phyloP scores from a whole-genome alignment of 148 eudicot genomes.

The Fagopyrum tataricum region DNA sequence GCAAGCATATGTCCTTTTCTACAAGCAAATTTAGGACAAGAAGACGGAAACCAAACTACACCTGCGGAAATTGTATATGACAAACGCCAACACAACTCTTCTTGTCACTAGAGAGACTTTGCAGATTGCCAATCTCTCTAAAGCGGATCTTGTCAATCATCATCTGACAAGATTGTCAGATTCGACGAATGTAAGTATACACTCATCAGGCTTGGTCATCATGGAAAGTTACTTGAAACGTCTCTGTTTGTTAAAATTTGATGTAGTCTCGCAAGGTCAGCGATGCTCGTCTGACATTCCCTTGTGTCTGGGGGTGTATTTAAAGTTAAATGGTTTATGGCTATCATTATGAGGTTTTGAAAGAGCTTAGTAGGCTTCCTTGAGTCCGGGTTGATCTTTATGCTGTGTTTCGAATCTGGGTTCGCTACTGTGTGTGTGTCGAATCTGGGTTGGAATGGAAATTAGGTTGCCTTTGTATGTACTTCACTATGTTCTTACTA shows the following conservation, averaged over 20 bases:
- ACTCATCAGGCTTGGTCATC: constrained; percentile 3
- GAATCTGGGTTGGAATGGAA: constrained; percentile 4
- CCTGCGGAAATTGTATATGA: constrained; percentile 3
- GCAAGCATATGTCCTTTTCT: constrained; percentile 92
- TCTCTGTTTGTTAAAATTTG: not conserved
- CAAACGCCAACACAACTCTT: not conserved
- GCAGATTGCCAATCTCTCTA: not conserved
- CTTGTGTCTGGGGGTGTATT: not conserved
- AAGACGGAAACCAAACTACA: not conserved
- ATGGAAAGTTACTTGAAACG: not conserved
- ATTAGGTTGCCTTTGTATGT: not conserved
- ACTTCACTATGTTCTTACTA: not conserved
- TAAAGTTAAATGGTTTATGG: not conserved
- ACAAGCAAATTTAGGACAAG: constrained; percentile 50
- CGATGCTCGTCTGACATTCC: not conserved
- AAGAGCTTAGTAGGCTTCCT: not conserved
- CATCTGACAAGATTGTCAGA: not conserved
- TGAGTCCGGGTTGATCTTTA: not conserved
- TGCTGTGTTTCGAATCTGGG: not conserved
- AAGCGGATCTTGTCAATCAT: not conserved
- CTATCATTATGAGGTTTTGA: not conserved
- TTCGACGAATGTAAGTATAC: constrained; percentile 6
- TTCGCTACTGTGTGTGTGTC: not conserved
- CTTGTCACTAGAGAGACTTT: not conserved
- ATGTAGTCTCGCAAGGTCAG: not conserved